These are phyloP conservation scores for Tulasnella sp. DNA, from an alignment of 768 basidiomycete genomes.

Conservation along the genomic window DNA sequence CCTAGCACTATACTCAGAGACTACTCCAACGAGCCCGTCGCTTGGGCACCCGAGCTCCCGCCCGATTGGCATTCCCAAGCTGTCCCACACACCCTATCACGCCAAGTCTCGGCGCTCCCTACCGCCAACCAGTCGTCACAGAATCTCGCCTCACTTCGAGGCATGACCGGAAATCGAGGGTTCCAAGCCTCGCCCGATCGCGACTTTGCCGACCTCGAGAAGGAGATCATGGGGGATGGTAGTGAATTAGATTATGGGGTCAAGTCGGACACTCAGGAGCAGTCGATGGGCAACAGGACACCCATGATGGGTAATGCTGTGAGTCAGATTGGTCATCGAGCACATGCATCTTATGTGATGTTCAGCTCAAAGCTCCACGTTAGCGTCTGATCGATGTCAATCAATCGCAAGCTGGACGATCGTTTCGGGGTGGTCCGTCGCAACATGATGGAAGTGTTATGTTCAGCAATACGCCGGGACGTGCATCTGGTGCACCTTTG, in stretches of 20 bases:
- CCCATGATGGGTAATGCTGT: constrained; percentile 1
- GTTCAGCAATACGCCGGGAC: background rate
- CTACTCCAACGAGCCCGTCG: constrained; percentile 9
- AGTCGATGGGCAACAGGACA: background rate
- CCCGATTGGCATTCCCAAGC: constrained; percentile 5
- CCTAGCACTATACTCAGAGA: background rate
- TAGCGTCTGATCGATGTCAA: background rate
- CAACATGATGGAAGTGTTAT: too few relatives aligned
- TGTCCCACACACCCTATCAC: background rate
- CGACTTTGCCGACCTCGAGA: constrained; percentile 5
- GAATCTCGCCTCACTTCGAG: background rate
- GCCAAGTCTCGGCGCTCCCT: constrained; percentile 2
- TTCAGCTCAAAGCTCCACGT: background rate
- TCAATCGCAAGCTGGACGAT: background rate
- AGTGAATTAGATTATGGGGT: constrained; percentile 14
- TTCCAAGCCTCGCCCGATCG: constrained; percentile 1
- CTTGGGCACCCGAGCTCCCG: constrained; percentile 12
- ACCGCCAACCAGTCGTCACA: background rate
- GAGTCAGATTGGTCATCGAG: background rate
- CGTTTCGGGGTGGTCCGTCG: background rate
- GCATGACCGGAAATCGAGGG: background rate
- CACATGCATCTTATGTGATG: background rate
- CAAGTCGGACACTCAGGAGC: constrained; percentile 9
- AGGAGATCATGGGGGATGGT: constrained; percentile 10
- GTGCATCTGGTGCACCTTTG: background rate